A percentile compares a stretch with the other conserved stretches of the same genome.
Conservation (phyloP, 108 stramenopile genomes). For the Pseudonitzschia pungens region DNA sequence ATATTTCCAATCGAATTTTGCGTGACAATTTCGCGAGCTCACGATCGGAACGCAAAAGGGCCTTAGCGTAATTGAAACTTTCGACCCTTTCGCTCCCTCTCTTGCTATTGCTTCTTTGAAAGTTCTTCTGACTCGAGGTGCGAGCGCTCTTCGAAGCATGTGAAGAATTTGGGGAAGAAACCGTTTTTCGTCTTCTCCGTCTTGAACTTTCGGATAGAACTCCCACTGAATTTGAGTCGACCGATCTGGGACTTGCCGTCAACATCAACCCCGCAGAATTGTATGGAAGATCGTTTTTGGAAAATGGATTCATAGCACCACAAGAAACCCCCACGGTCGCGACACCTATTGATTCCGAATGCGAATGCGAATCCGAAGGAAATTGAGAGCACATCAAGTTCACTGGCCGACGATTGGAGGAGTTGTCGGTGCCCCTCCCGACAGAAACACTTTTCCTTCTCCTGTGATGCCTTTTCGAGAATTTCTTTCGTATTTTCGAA, state of each 20-base stretch:
- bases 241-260: background rate
- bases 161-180: background rate
- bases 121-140: too few species aligned
- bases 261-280: constrained; percentile 3
- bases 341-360: background rate
- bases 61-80: constrained; percentile 39
- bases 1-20: constrained; percentile 36
- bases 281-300: background rate
- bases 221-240: background rate
- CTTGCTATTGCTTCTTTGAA: background rate
- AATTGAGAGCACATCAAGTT: background rate
- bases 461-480: background rate
- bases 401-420: background rate
- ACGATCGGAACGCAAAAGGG: constrained; percentile 25
- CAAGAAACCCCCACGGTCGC: background rate
- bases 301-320: constrained; percentile 9
- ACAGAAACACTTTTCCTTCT: constrained; percentile 3
- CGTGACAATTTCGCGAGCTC: constrained; percentile 33
- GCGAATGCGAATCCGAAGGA: background rate
- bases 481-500: background rate
- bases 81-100: constrained; percentile 10
- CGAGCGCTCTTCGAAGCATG: background rate
- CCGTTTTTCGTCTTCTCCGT: constrained; percentile 9
- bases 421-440: background rate
- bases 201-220: background rate